Evolutionary conservation across 2,329 filamentous ascomycete species (phyloP), one percentile per base, ranked within the genome.

Genomic region (Sclerotinia glacialis): DNA sequence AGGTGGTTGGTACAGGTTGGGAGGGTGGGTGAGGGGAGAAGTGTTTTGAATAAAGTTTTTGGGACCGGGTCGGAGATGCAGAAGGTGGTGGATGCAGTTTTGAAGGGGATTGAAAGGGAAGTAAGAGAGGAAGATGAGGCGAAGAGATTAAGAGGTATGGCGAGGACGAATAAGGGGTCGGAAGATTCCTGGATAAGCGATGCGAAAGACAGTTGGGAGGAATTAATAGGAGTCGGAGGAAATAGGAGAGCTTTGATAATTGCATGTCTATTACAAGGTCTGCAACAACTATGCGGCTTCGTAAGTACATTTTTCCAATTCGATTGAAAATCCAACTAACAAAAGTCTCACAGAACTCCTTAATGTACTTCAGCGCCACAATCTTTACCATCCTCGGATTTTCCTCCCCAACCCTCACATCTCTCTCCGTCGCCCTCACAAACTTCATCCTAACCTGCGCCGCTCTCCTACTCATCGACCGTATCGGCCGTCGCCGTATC

Each of bases 311-410:
- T 37, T 54, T 3, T 16, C 50, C 37, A 28, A n/a, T 34, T 14
- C 16, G 14, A 49, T 11, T 11, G 31, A 5, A 46, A 14, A 26
- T 31, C n/a, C 6, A 26, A 54, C 68, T 70, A 63, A 72, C 28
- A 34, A 37, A 34, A 40, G 14, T 31, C 18, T 21, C n/a, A 34
- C 71, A 88, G 85, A 96, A 97, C 79, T 93, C 90, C 14, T 82
- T 97, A 40, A 96, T 96, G 92, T 96, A 96, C 78, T 96, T 92
- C 76, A 92, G 90, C 0, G 90, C 90, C 5, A 93, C 90, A 9
- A 92, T 94, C 40, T 94, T 94, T 75, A 84, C 85, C 3, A 83
- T 92, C 42, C 83, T 96, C 0, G 89, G 89, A 0, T 96, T 96
- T 76, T 83, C 84, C 52, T 89, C 87, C 65, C 92, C 92, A 6